A percentile compares a stretch with the other conserved stretches of the same genome.
These are phyloP conservation scores for Castanopsis chinensis DNA, from an alignment of 306 rosid genomes.

Conservation along the genomic window DNA sequence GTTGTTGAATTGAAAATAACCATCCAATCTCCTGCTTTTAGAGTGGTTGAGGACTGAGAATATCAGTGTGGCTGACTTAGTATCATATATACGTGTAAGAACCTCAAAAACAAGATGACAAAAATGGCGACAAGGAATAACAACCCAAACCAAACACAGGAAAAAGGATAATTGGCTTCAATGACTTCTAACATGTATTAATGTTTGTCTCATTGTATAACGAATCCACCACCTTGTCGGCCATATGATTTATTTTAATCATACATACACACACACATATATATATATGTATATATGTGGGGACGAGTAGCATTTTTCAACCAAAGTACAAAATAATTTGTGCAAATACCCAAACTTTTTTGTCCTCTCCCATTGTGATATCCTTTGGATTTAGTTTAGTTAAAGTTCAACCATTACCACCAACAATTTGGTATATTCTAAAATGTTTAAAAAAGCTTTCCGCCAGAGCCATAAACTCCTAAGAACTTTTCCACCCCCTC, in stretches of 20 bases:
- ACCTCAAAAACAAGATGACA: not conserved
- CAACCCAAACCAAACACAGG: not conserved
- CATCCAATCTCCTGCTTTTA: not conserved
- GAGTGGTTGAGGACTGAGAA: not conserved
- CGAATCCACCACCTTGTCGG: conserved; percentile 30
- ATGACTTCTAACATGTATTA: not conserved
- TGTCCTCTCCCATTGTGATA: no score
- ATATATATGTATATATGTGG: not conserved
- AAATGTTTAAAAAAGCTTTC: not conserved
- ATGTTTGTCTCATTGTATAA: conserved; percentile 5
- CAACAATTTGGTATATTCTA: not conserved
- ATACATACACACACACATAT: no score
- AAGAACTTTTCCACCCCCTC: no score
- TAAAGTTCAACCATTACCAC: not conserved
- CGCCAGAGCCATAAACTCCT: not conserved
- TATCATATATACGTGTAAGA: not conserved
- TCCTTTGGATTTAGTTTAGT: not conserved
- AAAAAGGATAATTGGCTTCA: not conserved
- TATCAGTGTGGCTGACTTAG: no score
- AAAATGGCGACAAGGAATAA: not conserved
- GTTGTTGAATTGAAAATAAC: not conserved
- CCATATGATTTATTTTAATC: conserved; percentile 21
- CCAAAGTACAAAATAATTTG: not conserved
- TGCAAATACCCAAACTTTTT: no score
- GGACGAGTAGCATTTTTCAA: not conserved